Base-by-base conservation (phyloP, 2,329 filamentous ascomycete genomes). In the Ascochyta pisi region DNA sequence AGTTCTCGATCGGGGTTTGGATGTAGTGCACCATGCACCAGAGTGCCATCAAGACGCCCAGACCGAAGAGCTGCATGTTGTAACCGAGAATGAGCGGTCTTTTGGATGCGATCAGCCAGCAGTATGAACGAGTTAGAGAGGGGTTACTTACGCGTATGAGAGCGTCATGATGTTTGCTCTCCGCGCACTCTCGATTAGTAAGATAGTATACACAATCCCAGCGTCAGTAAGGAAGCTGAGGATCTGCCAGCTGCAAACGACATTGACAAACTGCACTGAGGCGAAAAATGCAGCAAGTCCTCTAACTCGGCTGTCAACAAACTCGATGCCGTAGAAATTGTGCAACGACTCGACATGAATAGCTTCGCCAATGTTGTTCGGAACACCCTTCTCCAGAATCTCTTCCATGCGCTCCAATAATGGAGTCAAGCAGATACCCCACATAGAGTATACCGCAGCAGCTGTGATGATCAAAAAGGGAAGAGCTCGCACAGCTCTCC, bases 21-120 rank as follows among this genome's bases (percentile, higher is more conserved):
- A 58, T 38, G 52, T 63, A 63, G 19, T 58, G 52, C 2, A 56
- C 31, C n/a, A 61, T 47, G 37, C 50, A 63, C 39, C 57, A 63
- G 9, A 61, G 38, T 12, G 50, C 51, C 46, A 60, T 57, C 8
- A 63, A 23, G 1, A 50, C 43, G 10, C 57, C 60, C 23, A 56
- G 40, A 4, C 58, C 60, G 9, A 51, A 57, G 31, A 59, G 55
- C 13, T 60, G 57, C 48, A 51, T 54, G 33, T 58, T 58, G 51
- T 58, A 62, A 13, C 57, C 60, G 8, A 60, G 38, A 7, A 62
- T 41, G 33, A 62, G 31, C 10, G 60, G 60, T 3, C 60, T 60
- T 23, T 16, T 27, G 1, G 15, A n/a, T 13, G 15, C 12, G 22
- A 16, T 56, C 8, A 60, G 40, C 24, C 31, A 15, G 16, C 16